phyloP scores from a whole-genome alignment of 176 grass and related monocot species.

The Poa pratensis region DNA sequence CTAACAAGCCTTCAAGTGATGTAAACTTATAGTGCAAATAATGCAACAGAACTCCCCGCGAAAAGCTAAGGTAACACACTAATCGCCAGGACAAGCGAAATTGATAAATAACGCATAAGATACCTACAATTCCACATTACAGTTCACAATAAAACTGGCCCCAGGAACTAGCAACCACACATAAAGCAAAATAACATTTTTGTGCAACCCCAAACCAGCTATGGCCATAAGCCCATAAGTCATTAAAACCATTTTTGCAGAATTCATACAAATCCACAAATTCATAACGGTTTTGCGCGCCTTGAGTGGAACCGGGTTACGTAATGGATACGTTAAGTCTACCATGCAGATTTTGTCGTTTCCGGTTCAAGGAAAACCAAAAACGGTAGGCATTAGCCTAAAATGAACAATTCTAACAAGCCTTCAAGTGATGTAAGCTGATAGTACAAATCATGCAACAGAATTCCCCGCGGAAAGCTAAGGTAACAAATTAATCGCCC shows the following conservation, averaged over 20 bases:
- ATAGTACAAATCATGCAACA: neutral
- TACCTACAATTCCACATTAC: neutral
- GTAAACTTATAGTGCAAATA: neutral
- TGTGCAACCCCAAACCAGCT: neutral
- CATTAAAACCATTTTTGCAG: neutral
- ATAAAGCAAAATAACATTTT: neutral
- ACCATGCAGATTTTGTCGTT: constrained; percentile 9
- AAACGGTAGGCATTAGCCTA: neutral
- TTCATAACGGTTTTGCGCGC: neutral
- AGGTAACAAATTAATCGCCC: neutral
- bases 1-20: too few relatives aligned
- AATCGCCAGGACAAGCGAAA: neutral
- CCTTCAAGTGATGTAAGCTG: neutral
- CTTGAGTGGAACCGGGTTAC: neutral
- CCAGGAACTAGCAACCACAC: too few relatives aligned
- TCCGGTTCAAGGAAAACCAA: neutral
- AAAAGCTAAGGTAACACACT: neutral
- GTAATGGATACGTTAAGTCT: neutral
- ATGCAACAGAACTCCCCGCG: neutral
- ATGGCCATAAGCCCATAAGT: neutral
- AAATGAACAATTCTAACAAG: neutral
- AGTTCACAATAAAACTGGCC: too few relatives aligned
- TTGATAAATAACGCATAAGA: neutral
- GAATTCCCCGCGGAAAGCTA: neutral
- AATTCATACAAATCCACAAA: neutral